phyloP scores from a whole-genome alignment of 805 yeast species.

The Schwanniomyces polymorphus region DNA sequence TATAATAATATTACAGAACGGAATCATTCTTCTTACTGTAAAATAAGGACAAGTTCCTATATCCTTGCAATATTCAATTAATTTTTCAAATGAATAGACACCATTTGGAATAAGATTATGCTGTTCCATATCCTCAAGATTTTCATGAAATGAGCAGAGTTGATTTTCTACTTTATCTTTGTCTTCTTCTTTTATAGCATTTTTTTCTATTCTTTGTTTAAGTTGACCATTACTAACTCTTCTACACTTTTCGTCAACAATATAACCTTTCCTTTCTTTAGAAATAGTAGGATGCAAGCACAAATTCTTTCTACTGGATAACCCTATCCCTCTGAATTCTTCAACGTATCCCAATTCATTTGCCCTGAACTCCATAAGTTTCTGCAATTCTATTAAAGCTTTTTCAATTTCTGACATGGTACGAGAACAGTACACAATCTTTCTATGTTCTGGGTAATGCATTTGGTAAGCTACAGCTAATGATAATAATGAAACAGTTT shows the following conservation, averaged over 20 bases:
- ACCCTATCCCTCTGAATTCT: constrained; percentile 91
- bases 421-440: constrained; percentile 96
- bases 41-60: constrained; percentile 93
- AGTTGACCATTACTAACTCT: constrained; percentile 91
- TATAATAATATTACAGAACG: constrained; percentile 89
- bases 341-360: constrained; percentile 83
- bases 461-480: constrained; percentile 93
- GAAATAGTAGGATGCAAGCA: constrained; percentile 88
- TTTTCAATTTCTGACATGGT: constrained; percentile 99
- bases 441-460: constrained; percentile 91
- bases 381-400: constrained; percentile 87
- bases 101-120: constrained; percentile 89
- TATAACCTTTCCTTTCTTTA: constrained; percentile 83
- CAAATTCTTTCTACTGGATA: constrained; percentile 90
- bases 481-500: constrained; percentile 88
- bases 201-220: constrained; percentile 58
- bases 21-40: constrained; percentile 96
- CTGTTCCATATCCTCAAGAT: constrained; percentile 81
- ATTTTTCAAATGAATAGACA: constrained; percentile 88
- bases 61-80: constrained; percentile 73
- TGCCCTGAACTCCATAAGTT: constrained; percentile 83
- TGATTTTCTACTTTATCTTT: constrained; percentile 37
- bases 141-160: constrained; percentile 89
- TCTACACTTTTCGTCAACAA: constrained; percentile 96
- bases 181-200: constrained; percentile 51